Conservation (phyloP, 768 basidiomycete genomes). For the Chalciporus pseudorubinellus region DNA sequence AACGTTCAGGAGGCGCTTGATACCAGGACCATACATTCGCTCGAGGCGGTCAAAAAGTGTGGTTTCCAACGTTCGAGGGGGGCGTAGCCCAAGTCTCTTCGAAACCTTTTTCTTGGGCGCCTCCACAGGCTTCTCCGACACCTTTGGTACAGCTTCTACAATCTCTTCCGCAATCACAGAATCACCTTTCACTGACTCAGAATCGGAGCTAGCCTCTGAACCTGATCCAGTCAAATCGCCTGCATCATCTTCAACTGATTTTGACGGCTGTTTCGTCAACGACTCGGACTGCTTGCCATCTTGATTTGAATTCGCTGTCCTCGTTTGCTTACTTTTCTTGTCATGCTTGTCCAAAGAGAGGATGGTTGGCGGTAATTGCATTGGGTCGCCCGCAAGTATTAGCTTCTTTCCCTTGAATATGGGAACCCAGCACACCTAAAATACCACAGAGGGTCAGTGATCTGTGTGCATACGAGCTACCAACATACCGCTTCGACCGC, state of each 20-base stretch:
- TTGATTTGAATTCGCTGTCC: not conserved
- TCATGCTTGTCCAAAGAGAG: slow-evolving; percentile 57
- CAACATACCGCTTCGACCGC: slow-evolving; percentile 83
- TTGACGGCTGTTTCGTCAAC: not conserved
- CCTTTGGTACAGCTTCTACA: not conserved
- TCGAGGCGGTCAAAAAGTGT: slow-evolving; percentile 94
- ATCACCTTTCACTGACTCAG: slow-evolving; percentile 23
- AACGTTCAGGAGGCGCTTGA: slow-evolving; percentile 84
- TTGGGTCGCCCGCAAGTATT: slow-evolving; percentile 90
- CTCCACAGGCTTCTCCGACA: slow-evolving; percentile 1
- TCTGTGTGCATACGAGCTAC: not conserved
- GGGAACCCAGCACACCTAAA: slow-evolving; percentile 79
- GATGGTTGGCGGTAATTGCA: slow-evolving; percentile 94
- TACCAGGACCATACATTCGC: slow-evolving; percentile 74
- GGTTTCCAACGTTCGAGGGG: slow-evolving; percentile 74
- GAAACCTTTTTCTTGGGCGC: slow-evolving; percentile 11
- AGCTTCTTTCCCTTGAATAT: slow-evolving; percentile 89
- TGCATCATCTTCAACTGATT: not conserved
- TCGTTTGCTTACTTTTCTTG: slow-evolving; percentile 23
- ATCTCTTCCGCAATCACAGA: slow-evolving; percentile 19
- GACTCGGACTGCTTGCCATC: not conserved
- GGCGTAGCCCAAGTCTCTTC: slow-evolving; percentile 37
- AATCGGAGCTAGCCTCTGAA: slow-evolving; percentile 10
- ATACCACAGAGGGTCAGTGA: not conserved
- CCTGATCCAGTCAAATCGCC: slow-evolving; percentile 3